Base-by-base conservation (phyloP, 2,329 filamentous ascomycete species). In the Phialocephala sp. region DNA sequence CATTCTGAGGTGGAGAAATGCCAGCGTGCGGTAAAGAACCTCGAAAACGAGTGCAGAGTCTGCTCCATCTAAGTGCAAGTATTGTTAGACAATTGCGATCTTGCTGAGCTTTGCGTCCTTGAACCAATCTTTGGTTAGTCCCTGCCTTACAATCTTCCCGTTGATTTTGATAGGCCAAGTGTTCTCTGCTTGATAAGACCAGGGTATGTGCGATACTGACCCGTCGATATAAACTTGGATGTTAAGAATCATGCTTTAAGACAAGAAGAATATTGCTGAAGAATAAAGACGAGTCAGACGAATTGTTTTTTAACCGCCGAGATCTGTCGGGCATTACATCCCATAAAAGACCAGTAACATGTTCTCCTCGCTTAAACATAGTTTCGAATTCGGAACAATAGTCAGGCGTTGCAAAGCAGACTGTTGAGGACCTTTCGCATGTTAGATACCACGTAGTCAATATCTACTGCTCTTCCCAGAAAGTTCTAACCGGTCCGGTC, bases 271-370 rank as follows among this genome's bases (percentile, higher is more conserved):
- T n/a, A n/a, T n/a, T n/a, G n/a, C n/a, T n/a, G n/a, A n/a, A n/a
- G n/a, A n/a, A n/a, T n/a, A n/a, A n/a, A n/a, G n/a, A n/a, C n/a
- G n/a, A n/a, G n/a, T n/a, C n/a, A n/a, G n/a, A n/a, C n/a, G n/a
- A n/a, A n/a, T n/a, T n/a, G n/a, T n/a, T n/a, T n/a, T n/a, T n/a
- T n/a, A n/a, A n/a, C n/a, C n/a, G n/a, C n/a, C n/a, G n/a, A n/a
- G n/a, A n/a, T n/a, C n/a, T n/a, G 12, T 50, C 45, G 2, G 4
- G 20, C 22, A 50, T 27, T 5, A 50, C 22, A 24, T 14, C 11
- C 45, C 45, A 50, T 20, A 50, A 20, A 50, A 50, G 45, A 12
- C 45, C 45, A 50, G 45, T 50, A 50, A 24, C 12, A 8, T 50
- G 15, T 8, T 24, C 8, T 11, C n/a, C 45, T 8, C n/a, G 3